Base-by-base conservation (phyloP, 2,329 filamentous ascomycete genomes). In the Sarocladium brachiariae region DNA sequence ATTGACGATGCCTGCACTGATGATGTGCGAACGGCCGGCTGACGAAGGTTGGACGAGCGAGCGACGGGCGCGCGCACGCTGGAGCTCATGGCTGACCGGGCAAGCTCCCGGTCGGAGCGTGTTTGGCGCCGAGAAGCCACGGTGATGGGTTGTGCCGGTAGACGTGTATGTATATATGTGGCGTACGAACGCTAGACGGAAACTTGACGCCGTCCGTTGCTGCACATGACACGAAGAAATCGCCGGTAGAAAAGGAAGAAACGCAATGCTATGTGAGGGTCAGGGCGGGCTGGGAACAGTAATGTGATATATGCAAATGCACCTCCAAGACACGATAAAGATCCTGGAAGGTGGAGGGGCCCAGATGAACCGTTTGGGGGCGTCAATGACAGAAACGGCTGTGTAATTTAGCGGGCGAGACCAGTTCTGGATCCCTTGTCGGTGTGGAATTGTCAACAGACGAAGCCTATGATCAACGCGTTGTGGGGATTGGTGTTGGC, bases 61-160 rank as follows among this genome's bases (percentile, higher is more conserved):
- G 31, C 54, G 47, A 48, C 53, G 54, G 49, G 61, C 41, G 38
- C 43, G 43, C 65, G 63, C 16, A 61, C 46, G 54, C 61, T 58
- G 45, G 66, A 58, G 31, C 57, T 55, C 65, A 67, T 66, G 50
- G 59, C 56, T 53, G 65, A 60, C 55, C 66, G 65, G 59, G 56
- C 60, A 27, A 56, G 60, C 63, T 68, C 66, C 60, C 66, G 62
- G 52, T 69, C 65, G 60, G 65, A 63, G 64, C 66, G 66, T 47
- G 61, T 66, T 51, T 60, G 58, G 55, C 64, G 65, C 63, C 61
- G 60, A 52, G 55, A 61, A 56, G 66, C 65, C 66, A 68, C 56
- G 58, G 52, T 64, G 58, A 59, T 56, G 54, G 52, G 46, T 53
- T 47, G 52, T 14, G 11, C n/a, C n/a, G n/a, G n/a, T n/a, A n/a